Conservation (phyloP, 768 basidiomycete species). For the Royoungia palumana region DNA sequence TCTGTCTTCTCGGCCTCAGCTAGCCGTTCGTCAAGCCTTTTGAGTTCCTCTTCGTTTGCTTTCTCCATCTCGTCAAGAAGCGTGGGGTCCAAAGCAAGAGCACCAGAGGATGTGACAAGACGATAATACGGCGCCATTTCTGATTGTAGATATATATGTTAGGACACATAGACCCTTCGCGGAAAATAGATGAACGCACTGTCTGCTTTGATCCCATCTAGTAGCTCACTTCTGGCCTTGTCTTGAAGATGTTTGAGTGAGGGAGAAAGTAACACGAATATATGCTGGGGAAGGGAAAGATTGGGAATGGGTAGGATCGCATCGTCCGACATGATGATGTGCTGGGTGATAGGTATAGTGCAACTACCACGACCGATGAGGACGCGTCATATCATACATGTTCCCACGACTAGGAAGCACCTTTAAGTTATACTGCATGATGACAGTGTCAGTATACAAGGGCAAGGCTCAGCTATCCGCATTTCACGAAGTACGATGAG, state of each 20-base stretch:
- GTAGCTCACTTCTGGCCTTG: constrained; percentile 57
- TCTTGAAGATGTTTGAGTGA: constrained; percentile 62
- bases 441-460: no score
- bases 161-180: not conserved
- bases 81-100: constrained; percentile 40
- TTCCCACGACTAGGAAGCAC: constrained; percentile 14
- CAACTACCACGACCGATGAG: no score
- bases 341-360: no score
- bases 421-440: no score
- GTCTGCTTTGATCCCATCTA: constrained; percentile 76
- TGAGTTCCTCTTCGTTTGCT: constrained; percentile 69
- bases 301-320: constrained; percentile 84
- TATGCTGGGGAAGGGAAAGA: constrained; percentile 72
- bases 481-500: no score
- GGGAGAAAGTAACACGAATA: constrained; percentile 68
- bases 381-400: constrained; percentile 18
- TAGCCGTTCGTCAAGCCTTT: constrained; percentile 71
- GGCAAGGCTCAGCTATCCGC: no score
- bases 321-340: constrained; percentile 71
- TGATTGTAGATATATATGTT: constrained; percentile 26
- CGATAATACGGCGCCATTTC: constrained; percentile 89
- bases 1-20: constrained; percentile 86
- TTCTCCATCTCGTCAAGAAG: constrained; percentile 33
- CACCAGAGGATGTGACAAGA: constrained; percentile 48
- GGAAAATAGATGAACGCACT: constrained; percentile 45